Base-by-base conservation (phyloP, 208 protist species). In the Dictyostelium gargantuum region DNA sequence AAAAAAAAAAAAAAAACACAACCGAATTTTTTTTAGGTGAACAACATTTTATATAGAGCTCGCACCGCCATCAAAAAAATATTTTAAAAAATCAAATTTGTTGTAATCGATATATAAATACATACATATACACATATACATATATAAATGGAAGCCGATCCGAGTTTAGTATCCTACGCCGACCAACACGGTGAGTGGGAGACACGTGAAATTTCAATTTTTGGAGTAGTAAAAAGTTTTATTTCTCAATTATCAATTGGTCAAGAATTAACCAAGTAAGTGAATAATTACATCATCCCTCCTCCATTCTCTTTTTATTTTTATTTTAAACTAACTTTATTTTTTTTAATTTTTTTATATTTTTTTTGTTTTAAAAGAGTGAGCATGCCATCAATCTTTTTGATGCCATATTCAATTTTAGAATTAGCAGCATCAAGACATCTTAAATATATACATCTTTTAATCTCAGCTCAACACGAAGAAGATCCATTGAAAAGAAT, bases 251-350 rank as follows among this genome's bases (percentile, higher is more conserved):
- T 89, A 42, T 74, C 68, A 48, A 89, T 89, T 79, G 82, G 82
- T 68, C 82, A 89, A 79, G 82, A 89, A 21, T 52, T 89, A 29
- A 89, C 82, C 50, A 89, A 89, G 82, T 89, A 89, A 42, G 63
- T 70, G n/a, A n/a, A n/a, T n/a, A n/a, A n/a, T 17, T 26, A 29
- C 15, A 17, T 4, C 23, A 17, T 17, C 13, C 13, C 54, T 15
- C 4, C 46, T 15, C 4, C 46, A n/a, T 74, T 48, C 6, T 75
- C 10, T 38, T 66, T 35, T 66, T 38, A 15, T 68, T 68, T 38
- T 35, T 13, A 32, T 35, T 35, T 32, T 66, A 68, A 5, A 68
- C 26, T 21, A 40, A 73, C 11, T 21, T 73, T 11, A 73, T 44
- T 19, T 44, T 46, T 73, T 13, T 42, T 32, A 26, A 19, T 17